Percentiles rank a stretch among this genome's conserved stretches.
Conservation (phyloP, 2,329 filamentous ascomycete genomes). For the Balansia obtecta region DNA sequence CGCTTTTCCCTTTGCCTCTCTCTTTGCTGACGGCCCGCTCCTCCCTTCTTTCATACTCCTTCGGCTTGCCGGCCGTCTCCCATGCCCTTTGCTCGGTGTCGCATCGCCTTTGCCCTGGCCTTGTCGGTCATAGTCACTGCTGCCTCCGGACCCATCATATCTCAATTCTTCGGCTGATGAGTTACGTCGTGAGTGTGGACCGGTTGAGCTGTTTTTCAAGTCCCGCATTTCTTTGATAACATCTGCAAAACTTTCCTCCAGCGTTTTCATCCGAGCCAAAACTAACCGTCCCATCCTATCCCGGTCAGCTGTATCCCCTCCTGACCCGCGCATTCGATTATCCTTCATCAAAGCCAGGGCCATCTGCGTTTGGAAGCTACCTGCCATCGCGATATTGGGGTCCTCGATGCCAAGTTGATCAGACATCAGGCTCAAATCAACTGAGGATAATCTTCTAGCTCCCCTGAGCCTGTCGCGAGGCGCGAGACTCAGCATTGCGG, state of each 20-base stretch:
- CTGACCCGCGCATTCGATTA: constrained; percentile 35
- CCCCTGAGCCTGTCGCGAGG: constrained; percentile 27
- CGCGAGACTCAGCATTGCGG: constrained; percentile 39
- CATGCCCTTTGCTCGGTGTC: constrained; percentile 15
- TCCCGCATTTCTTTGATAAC: constrained; percentile 72
- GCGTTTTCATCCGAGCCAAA: constrained; percentile 79
- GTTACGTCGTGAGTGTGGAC: constrained; percentile 36
- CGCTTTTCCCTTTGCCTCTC: constrained; percentile 31
- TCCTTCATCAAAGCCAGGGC: constrained; percentile 54
- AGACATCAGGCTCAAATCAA: constrained; percentile 62
- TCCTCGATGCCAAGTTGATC: constrained; percentile 51
- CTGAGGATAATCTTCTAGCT: constrained; percentile 42
- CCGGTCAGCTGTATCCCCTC: constrained; percentile 30
- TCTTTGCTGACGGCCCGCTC: constrained; percentile 14
- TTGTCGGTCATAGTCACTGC: constrained; percentile 20
- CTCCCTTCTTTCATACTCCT: constrained; percentile 30
- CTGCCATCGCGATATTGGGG: constrained; percentile 51
- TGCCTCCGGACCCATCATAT: constrained; percentile 18
- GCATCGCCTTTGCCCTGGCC: constrained; percentile 15
- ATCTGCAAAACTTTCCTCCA: constrained; percentile 83
- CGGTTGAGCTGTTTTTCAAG: constrained; percentile 35
- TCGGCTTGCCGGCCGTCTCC: constrained; percentile 25
- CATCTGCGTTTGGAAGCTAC: constrained; percentile 74
- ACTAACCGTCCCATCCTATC: constrained; percentile 71
- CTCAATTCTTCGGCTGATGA: constrained; percentile 33